These are phyloP conservation scores for Inonotus obliquus DNA, from an alignment of 1,284 basidiomycete species.

Conservation along the genomic window DNA sequence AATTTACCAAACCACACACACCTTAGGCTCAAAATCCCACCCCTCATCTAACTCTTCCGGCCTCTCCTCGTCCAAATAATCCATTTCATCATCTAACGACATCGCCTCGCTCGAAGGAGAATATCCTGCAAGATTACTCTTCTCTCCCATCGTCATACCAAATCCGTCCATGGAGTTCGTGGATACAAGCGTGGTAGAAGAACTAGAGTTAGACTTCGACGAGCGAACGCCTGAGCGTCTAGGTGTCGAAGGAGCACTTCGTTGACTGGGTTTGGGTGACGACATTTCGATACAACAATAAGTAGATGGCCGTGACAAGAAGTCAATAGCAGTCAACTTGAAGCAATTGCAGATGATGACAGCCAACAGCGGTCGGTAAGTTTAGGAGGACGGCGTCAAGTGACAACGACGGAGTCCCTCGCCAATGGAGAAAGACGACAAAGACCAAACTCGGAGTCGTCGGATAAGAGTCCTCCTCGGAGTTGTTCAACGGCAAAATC, in stretches of 20 bases:
- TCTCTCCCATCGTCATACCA: not conserved
- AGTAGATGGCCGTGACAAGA: too few species aligned
- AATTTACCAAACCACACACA: not conserved
- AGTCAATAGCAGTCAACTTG: too few species aligned
- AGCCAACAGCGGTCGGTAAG: too few species aligned
- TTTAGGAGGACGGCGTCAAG: too few species aligned
- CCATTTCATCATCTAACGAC: constrained; percentile 1
- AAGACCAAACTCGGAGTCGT: not conserved
- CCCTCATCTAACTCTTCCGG: constrained; percentile 17
- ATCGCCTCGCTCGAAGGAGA: constrained; percentile 13
- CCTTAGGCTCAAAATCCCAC: constrained; percentile 15
- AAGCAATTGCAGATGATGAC: too few species aligned
- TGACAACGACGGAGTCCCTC: not conserved
- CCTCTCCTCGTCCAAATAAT: not conserved
- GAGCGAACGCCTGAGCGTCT: not conserved
- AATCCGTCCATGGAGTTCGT: not conserved
- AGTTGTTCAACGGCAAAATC: not conserved
- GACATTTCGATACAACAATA: too few species aligned
- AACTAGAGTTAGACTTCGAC: constrained; percentile 7
- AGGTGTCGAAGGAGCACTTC: not conserved
- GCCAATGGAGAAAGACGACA: not conserved
- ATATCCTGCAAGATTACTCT: not conserved
- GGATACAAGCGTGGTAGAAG: not conserved
- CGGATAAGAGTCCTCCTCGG: not conserved
- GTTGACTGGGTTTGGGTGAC: too few species aligned